These are phyloP conservation scores for Paecilomyces variotii DNA, from an alignment of 2,329 filamentous ascomycete species.

Conservation along the genomic window DNA sequence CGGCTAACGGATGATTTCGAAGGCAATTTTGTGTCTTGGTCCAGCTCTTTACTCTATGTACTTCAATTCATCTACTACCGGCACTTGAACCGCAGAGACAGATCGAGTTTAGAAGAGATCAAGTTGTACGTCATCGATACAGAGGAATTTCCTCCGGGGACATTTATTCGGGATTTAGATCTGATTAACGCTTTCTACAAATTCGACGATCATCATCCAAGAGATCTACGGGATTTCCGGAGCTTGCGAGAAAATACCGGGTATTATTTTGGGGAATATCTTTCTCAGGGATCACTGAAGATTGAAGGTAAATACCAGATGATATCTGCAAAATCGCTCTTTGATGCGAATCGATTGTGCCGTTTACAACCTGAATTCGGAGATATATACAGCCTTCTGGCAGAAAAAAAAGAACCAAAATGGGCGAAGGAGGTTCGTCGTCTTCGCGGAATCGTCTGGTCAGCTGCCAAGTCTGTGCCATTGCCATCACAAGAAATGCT, in stretches of 20 bases:
- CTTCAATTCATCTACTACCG: constrained; percentile 14
- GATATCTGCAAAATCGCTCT: constrained; percentile 1
- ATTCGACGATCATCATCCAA: constrained; percentile 4
- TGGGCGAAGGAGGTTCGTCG: too few relatives aligned
- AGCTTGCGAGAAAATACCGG: too few relatives aligned
- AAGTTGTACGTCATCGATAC: constrained; percentile 12
- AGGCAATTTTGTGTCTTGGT: constrained; percentile 12
- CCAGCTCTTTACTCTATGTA: constrained; percentile 10
- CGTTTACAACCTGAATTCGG: too few relatives aligned
- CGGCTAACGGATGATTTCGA: constrained; percentile 1
- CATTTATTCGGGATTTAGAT: constrained; percentile 10
- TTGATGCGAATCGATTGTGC: too few relatives aligned
- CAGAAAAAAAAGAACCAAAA: too few relatives aligned
- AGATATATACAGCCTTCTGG: too few relatives aligned
- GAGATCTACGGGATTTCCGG: not conserved
- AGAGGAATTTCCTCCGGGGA: constrained; percentile 5
- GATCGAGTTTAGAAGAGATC: constrained; percentile 7
- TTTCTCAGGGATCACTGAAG: constrained; percentile 13
- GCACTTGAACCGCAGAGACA: constrained; percentile 3
- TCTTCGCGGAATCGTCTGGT: too few relatives aligned
- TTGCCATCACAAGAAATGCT: too few relatives aligned
- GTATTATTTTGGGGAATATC: constrained; percentile 11
- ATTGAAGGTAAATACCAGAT: constrained; percentile 8
- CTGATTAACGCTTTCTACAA: constrained; percentile 9
- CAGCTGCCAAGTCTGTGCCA: too few relatives aligned